Evolutionary conservation across 345 rosid genomes (phyloP).

Genomic region (Chamaenerion angustifolium): DNA sequence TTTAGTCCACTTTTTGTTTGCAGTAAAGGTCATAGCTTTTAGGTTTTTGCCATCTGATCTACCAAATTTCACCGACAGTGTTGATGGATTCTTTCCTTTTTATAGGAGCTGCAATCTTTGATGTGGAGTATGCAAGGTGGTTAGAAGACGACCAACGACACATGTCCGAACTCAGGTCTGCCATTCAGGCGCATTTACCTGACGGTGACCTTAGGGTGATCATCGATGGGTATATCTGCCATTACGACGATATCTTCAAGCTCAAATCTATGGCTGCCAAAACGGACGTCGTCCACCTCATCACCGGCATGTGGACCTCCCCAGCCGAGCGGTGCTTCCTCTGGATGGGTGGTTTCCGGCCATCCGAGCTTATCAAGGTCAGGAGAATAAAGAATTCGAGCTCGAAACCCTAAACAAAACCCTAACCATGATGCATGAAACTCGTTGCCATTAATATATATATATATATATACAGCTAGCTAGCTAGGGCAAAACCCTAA

Average conservation of each 20-base stretch:
- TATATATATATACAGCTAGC: no score
- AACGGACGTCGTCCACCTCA: conserved; percentile 77
- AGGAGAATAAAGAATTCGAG: background rate
- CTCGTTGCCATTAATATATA: no score
- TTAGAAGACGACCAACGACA: conserved; percentile 72
- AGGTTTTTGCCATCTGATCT: no score
- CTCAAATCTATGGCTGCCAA: conserved; percentile 56
- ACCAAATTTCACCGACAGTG: no score
- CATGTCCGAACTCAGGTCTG: conserved; percentile 73
- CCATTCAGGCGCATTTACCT: conserved; percentile 55
- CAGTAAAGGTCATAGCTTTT: no score
- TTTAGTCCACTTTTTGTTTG: no score
- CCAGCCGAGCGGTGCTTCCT: conserved; percentile 94
- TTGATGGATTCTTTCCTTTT: background rate
- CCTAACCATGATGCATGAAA: no score
- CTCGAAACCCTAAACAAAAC: background rate
- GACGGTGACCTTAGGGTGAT: conserved; percentile 61
- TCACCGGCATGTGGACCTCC: conserved; percentile 78
- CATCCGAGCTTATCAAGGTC: conserved; percentile 94
- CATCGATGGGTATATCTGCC: conserved; percentile 68
- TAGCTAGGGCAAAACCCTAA: no score
- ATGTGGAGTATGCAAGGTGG: conserved; percentile 93
- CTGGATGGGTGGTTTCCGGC: conserved; percentile 96
- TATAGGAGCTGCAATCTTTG: conserved; percentile 78
- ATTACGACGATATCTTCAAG: conserved; percentile 77